Percentiles rank a stretch among this genome's conserved stretches.
Evolutionary conservation across 306 rosid genomes (phyloP).

Genomic region (Fragaria nilgerrensis): DNA sequence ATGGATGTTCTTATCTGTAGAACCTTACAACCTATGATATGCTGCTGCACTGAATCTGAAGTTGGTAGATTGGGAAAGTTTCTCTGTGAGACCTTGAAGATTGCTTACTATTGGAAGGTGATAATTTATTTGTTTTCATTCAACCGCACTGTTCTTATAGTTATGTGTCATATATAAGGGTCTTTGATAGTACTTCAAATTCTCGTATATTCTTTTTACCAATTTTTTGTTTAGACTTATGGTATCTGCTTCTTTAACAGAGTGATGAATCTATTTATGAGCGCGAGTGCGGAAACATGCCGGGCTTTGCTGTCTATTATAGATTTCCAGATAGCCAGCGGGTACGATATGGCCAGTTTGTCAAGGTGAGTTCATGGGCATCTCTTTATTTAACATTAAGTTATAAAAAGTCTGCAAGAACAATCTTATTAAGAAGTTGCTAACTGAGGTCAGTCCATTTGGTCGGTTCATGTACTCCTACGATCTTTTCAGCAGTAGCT

Average conservation of each 20-base stretch:
- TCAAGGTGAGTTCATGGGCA: conserved; percentile 62
- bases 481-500: neutral
- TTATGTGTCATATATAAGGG: neutral
- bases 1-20: conserved; percentile 92
- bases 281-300: conserved; percentile 99
- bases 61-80: conserved; percentile 97
- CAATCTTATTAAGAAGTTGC: neutral
- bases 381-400: neutral
- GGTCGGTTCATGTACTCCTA: neutral
- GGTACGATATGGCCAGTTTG: conserved; percentile 89
- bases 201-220: neutral
- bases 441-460: neutral
- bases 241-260: conserved; percentile 41
- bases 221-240: conserved; percentile 1
- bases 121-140: conserved; percentile 10
- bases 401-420: neutral
- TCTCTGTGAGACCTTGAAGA: conserved; percentile 86
- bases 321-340: conserved; percentile 93
- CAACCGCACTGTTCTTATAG: neutral
- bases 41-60: conserved; percentile 98
- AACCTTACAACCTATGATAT: conserved; percentile 97
- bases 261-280: conserved; percentile 95
- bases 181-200: neutral
- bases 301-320: conserved; percentile 97
- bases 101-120: conserved; percentile 98